Base-by-base conservation (phyloP, 305 asterid species). In the Andrographis paniculata region DNA sequence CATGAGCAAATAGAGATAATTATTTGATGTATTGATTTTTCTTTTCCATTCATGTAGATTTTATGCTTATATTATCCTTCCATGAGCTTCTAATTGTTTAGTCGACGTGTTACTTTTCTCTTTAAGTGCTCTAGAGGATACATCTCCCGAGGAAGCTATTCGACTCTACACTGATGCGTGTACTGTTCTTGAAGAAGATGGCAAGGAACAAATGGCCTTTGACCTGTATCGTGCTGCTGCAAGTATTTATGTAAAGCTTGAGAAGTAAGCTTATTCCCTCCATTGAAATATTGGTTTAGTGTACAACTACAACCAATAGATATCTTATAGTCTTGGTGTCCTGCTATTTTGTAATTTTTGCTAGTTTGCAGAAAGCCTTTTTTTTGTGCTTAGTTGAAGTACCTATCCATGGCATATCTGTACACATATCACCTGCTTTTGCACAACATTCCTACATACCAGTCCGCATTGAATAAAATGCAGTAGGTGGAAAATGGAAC, bases 121-220 rank as follows among this genome's bases (percentile, higher is more conserved):
- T 64, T 59, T 36, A 49, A 91, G 31, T 46, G 33, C 96, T 59
- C 48, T 91, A 60, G 98, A 91, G 70, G 98, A 86, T 23, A 60
- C 80, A 10, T 60, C 61, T 12, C 98, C 98, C 27, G 82, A 82
- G 22, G 87, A 77, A 65, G 95, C 98, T 61, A 74, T 91, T 52
- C 83, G 65, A 76, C 78, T 91, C 48, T 91, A 82, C 62, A 69
- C 60, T 47, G 95, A 80, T 68, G 92, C 98, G 56, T 78, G 95
- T 66, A 67, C 62, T 37, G 52, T 50, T 58, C 94, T 91, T 44
- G 98, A 91, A 72, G 98, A 91, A 19, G 96, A 91, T 35, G 96
- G 86, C 42, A 91, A 86, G 82, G 98, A 75, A 64, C 96, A 82
- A 53, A 91, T 91, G 96, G 76, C 96, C 49, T 85, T 86, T 66